Evolutionary conservation across 2,329 filamentous ascomycete species (phyloP), one percentile per base, ranked within the genome.

Genomic region (Biscogniauxia marginata): DNA sequence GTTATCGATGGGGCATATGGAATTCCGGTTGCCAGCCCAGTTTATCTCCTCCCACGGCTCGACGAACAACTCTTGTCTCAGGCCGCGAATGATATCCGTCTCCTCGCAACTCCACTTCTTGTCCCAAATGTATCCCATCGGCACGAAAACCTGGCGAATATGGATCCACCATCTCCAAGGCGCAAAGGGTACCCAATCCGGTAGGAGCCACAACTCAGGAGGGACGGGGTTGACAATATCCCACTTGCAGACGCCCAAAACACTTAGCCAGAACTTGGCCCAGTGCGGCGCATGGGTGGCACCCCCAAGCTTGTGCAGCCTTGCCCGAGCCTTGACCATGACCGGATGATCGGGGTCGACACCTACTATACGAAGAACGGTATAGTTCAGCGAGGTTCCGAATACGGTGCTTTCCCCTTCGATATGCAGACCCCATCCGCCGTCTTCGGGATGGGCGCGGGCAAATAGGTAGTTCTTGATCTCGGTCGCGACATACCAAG

Each of bases 81-180:
- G 74, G 54, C 85, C 83, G 20, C 83, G 83, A 51, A 89, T 90
- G 2, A 96, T 71, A 3, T 88, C 84, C 44, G 90, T 93, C 63
- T 89, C 81, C 16, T 91, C 89, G 62, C 88, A 89, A 23, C 81
- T 82, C 86, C 91, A 97, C 61, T 81, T 81, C 76, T 89, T 91
- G 0, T 92, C 96, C 78, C 89, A 96, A 45, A 98, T 74, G 69
- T 89, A 97, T 0, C 89, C 86, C 91, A 98, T 97, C 4, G 93
- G 89, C 49, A 96, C 72, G 67, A 93, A 96, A n/a, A 99, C 93
- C 74, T 90, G 86, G n/a, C 95, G 91, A 73, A 97, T 97, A 67
- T 99, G 95, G 67, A 98, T 90, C 93, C 93, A 97, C 93, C 93
- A 97, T 63, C 91, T 81, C 91, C 92, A 96, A 0, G 93, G 93